phyloP scores from a whole-genome alignment of 2,329 filamentous ascomycete species.

The Polychaeton citri region DNA sequence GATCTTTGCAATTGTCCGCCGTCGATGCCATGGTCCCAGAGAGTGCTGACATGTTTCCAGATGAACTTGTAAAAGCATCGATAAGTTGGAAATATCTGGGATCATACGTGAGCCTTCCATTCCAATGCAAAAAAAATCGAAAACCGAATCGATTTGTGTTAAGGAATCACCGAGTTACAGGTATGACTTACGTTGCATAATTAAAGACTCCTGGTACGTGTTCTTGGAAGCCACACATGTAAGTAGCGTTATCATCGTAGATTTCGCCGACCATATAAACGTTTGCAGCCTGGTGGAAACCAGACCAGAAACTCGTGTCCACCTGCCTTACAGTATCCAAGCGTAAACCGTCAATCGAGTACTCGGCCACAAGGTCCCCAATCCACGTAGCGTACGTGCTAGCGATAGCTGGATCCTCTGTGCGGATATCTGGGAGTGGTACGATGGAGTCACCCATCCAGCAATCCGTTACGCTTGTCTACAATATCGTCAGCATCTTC shows the following conservation, averaged over 20 bases:
- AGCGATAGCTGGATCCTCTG: constrained; percentile 35
- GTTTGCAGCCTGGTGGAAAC: constrained; percentile 20
- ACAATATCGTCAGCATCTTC: background rate
- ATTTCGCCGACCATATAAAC: constrained; percentile 33
- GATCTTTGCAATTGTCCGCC: constrained; percentile 20
- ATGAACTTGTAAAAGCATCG: constrained; percentile 20
- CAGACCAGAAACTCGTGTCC: constrained; percentile 24
- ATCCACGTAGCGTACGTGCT: constrained; percentile 45
- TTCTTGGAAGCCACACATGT: constrained; percentile 28
- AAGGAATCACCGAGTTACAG: background rate
- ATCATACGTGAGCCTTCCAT: no score
- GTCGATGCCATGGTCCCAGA: constrained; percentile 17
- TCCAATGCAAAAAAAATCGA: background rate
- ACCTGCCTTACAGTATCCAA: constrained; percentile 35
- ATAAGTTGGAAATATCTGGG: constrained; percentile 25
- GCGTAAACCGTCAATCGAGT: constrained; percentile 42
- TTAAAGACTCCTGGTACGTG: constrained; percentile 31
- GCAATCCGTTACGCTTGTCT: constrained; percentile 27
- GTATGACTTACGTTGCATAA: constrained; percentile 13
- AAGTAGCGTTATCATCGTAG: constrained; percentile 21
- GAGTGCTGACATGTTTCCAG: constrained; percentile 23
- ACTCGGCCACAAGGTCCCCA: constrained; percentile 42
- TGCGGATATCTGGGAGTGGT: constrained; percentile 48
- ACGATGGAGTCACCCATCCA: constrained; percentile 40
- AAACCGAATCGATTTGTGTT: background rate